Conservation (phyloP, 352 stramenopile species). For the Globisporangium splendens region DNA sequence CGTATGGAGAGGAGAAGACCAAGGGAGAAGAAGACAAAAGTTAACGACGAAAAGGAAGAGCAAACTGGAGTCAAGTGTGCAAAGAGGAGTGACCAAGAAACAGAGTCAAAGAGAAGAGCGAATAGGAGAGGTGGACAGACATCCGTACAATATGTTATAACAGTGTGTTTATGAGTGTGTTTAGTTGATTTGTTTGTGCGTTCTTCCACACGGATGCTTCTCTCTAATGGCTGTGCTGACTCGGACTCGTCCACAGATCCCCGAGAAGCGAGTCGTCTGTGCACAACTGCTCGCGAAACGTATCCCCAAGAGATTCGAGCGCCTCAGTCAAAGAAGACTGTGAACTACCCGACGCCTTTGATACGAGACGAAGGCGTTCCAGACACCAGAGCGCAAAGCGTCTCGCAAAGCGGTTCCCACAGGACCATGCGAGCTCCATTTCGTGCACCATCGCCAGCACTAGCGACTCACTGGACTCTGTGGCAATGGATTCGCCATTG, state of each 20-base stretch:
- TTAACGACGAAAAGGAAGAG: not conserved
- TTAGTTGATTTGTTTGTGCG: not conserved
- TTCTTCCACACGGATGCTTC: not conserved
- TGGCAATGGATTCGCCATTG: not conserved
- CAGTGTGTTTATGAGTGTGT: too few relatives aligned
- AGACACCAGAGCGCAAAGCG: constrained; percentile 56
- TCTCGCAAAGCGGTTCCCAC: constrained; percentile 32
- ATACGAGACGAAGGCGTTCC: constrained; percentile 7
- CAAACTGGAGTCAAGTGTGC: not conserved
- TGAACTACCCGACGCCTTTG: not conserved
- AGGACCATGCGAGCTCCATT: constrained; percentile 39
- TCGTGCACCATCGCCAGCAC: constrained; percentile 28
- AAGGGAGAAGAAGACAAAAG: not conserved
- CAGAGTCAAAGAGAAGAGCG: too few relatives aligned
- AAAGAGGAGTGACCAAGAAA: too few relatives aligned
- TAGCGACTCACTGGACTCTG: not conserved
- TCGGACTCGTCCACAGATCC: constrained; percentile 6
- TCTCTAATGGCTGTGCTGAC: too few relatives aligned
- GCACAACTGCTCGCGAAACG: constrained; percentile 7
- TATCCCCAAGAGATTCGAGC: not conserved
- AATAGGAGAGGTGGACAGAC: too few relatives aligned
- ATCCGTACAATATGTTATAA: too few relatives aligned
- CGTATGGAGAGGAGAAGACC: not conserved
- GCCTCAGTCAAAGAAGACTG: not conserved
- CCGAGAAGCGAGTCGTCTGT: constrained; percentile 16